These are phyloP conservation scores for Chaetoscypha palmicola DNA, from an alignment of 2,329 filamentous ascomycete species.

Conservation along the genomic window DNA sequence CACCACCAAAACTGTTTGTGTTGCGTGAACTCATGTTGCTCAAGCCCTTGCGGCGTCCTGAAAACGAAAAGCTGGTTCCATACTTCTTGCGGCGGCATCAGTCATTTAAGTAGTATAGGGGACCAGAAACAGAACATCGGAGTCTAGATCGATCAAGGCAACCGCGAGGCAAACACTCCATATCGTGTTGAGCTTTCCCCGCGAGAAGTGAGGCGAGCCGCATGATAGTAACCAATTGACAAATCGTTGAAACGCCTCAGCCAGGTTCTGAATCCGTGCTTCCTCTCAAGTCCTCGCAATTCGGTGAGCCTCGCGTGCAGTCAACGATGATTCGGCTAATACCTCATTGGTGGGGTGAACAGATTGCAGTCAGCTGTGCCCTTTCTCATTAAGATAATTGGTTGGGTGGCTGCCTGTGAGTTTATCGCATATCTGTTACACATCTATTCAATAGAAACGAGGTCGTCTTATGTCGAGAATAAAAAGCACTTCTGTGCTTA, in stretches of 20 bases:
- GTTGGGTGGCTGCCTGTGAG: not conserved
- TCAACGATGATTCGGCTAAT: not conserved
- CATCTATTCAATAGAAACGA: too few relatives aligned
- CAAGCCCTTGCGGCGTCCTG: too few relatives aligned
- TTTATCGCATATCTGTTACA: too few relatives aligned
- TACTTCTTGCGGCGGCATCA: too few relatives aligned
- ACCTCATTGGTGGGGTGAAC: not conserved
- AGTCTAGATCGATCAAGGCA: not conserved
- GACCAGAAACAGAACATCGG: not conserved
- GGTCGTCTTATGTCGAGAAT: too few relatives aligned
- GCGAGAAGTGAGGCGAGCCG: conserved; percentile 6
- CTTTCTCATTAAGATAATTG: not conserved
- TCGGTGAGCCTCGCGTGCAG: conserved; percentile 6
- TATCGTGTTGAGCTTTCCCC: not conserved
- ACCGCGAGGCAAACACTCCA: not conserved
- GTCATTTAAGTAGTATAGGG: too few relatives aligned
- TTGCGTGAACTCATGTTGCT: too few relatives aligned
- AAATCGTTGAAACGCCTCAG: not conserved
- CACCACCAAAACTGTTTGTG: conserved; percentile 31
- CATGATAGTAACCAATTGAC: conserved; percentile 1
- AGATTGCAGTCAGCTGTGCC: conserved; percentile 5
- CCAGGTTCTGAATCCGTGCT: not conserved
- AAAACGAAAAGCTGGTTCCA: too few relatives aligned
- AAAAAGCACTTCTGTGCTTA: too few relatives aligned
- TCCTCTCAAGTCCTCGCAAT: not conserved